Base-by-base conservation (phyloP, 768 basidiomycete species). In the Russula compacta region DNA sequence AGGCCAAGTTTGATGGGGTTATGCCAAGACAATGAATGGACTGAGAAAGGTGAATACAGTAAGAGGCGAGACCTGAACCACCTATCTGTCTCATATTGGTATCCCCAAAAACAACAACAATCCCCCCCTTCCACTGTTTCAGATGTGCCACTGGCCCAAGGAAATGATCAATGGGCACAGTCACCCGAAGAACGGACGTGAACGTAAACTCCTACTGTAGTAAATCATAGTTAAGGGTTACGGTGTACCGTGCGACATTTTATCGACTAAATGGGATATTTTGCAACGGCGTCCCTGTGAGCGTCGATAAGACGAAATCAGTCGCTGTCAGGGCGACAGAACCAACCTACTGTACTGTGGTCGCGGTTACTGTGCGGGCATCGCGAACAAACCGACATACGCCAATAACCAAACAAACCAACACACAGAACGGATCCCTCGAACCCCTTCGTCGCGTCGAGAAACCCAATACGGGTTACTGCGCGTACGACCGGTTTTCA, bases 301-400 rank as follows among this genome's bases (percentile, higher is more conserved):
- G 36, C 36, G 35, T 53, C 6, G 50, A 44, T 38, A 53, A 38
- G 36, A 40, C 36, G 53, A 62, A 21, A 47, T 53, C 61, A 58
- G 21, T 21, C 51, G 56, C 61, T 62, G 56, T 53, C 61, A 62
- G 33, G 61, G 49, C 38, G 52, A 62, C 60, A 51, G 24, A 55
- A 44, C 46, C 11, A 51, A 47, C 47, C 14, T 38, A 49, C n/a
- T 2, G 3, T 39, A 57, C 11, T 39, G 36, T 40, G 21, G 48
- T 29, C 24, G 24, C 56, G 56, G 56, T 21, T 49, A 42, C 39
- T 40, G 44, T 17, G 32, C 52, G 59, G 29, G 29, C 12, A 47
- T 40, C 29, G 32, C 52, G 17, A 39, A 29, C 29, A 29, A 29
- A 29, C 1, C 24, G 24, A 29, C 24, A 29, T 29, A 29, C 24